A percentile compares a stretch with the other conserved stretches of the same genome.
phyloP scores from a whole-genome alignment of 1,284 basidiomycete genomes.

The Ceratobasidium sp. region DNA sequence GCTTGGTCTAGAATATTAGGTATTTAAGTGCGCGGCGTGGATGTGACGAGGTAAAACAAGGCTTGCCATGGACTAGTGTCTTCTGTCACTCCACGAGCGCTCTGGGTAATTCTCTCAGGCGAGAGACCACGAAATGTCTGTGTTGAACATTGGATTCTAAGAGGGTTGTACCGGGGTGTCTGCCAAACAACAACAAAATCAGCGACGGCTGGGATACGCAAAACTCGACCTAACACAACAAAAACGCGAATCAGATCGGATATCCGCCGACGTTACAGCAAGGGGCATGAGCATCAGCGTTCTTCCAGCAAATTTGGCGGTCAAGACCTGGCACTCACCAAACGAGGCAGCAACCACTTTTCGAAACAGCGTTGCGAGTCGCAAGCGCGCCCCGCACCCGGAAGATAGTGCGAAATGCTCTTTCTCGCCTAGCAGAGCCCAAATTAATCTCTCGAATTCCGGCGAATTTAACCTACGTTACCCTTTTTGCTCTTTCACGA shows the following conservation, averaged over 20 bases:
- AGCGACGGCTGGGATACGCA: background rate
- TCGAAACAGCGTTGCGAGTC: too few species aligned
- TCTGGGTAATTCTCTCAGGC: background rate
- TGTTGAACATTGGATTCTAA: background rate
- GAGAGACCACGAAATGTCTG: background rate
- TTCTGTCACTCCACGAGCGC: background rate
- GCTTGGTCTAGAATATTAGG: background rate
- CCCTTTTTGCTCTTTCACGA: too few species aligned
- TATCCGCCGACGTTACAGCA: background rate
- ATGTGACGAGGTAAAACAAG: background rate
- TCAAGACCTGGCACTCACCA: constrained; percentile 1
- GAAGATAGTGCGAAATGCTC: too few species aligned
- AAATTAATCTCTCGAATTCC: too few species aligned
- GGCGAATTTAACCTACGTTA: too few species aligned
- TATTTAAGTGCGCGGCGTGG: constrained; percentile 4
- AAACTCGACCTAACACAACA: background rate
- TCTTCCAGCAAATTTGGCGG: background rate
- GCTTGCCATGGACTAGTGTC: background rate
- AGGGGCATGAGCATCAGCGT: background rate
- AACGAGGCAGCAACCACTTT: background rate
- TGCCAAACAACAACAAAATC: background rate
- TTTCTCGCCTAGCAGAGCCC: too few species aligned
- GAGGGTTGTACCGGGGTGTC: background rate
- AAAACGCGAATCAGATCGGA: background rate
- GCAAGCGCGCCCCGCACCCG: too few species aligned